Evolutionary conservation across 495 filamentous ascomycete species (phyloP), one percentile per base, ranked within the genome.

Genomic region (Talaromyces adpressus): DNA sequence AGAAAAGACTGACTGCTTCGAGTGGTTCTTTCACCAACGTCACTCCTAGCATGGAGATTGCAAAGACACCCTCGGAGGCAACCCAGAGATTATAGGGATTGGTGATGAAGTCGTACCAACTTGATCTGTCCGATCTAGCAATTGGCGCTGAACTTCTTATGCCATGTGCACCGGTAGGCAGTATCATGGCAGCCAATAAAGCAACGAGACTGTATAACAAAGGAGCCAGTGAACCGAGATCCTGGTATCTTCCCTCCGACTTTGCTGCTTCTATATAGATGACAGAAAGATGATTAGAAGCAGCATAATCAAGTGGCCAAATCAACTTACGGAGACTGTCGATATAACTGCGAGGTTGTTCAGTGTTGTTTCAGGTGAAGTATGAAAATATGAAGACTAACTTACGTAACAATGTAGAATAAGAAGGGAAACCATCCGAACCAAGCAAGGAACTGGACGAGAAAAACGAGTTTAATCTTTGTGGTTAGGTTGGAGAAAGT

Each of bases 361-460:
- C 32, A 36, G 32, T 36, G 4, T 12, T 11, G 2, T 36, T 36
- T 12, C 32, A 12, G 32, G 32, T 36, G 9, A 36, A 11, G 11
- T 36, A 11, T 36, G 8, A 45, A 4, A 6, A 45, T 18, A 45
- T 18, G 1, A 18, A n/a, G 41, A 18, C 11, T 4, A 8, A 53
- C 52, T n/a, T 58, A 58, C 56, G 25, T 58, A 9, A 58, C 56
- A 29, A 58, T 23, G 18, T 29, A 58, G 27, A 32, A 58, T 32
- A 32, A 32, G 36, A 58, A 58, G 7, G 56, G 56, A 34, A 58
- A 58, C 56, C 56, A 58, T 4, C 56, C 56, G n/a, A 58, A 23
- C 56, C 56, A 58, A n/a, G 56, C 2, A 32, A 58, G 27, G 30
- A 58, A 58, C 14, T 58, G 56, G 8, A 58, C 27, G 23, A 32